phyloP scores from a whole-genome alignment of 73 alveolate species.

The Tetrahymena borealis region DNA sequence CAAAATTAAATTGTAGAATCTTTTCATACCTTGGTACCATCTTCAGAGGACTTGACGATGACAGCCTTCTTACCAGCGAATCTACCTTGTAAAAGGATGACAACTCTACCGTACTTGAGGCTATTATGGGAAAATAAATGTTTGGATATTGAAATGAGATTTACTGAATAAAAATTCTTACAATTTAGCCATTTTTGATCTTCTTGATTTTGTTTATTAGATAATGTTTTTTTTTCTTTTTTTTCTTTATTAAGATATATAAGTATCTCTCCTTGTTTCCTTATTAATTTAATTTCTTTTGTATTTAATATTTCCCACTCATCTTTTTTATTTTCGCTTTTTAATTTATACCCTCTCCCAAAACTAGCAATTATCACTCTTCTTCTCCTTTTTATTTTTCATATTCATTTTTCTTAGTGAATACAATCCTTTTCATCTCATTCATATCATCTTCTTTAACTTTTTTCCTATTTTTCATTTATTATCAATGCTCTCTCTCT shows the following conservation, averaged over 20 bases:
- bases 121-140: not conserved
- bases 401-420: not conserved
- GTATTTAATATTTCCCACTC: not conserved
- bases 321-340: constrained; percentile 1
- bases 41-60: constrained; percentile 71
- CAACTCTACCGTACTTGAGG: constrained; percentile 82
- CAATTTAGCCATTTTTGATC: constrained; percentile 42
- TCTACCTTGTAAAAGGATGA: constrained; percentile 80
- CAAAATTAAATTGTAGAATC: not conserved
- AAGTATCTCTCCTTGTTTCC: constrained; percentile 3
- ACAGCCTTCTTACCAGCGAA: constrained; percentile 90
- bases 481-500: too few species aligned
- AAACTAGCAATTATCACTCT: constrained; percentile 1
- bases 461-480: too few species aligned
- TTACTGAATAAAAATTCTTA: not conserved
- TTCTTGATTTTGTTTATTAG: not conserved
- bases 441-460: not conserved
- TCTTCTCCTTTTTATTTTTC: not conserved
- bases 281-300: constrained; percentile 14
- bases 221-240: constrained; percentile 3
- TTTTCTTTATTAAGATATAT: not conserved
- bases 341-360: constrained; percentile 2
- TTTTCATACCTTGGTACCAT: constrained; percentile 63
- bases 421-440: not conserved
- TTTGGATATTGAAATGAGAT: not conserved